These are phyloP conservation scores for Pneumocystis sp. DNA, from an alignment of 1,139 yeast genomes.

Conservation along the genomic window DNA sequence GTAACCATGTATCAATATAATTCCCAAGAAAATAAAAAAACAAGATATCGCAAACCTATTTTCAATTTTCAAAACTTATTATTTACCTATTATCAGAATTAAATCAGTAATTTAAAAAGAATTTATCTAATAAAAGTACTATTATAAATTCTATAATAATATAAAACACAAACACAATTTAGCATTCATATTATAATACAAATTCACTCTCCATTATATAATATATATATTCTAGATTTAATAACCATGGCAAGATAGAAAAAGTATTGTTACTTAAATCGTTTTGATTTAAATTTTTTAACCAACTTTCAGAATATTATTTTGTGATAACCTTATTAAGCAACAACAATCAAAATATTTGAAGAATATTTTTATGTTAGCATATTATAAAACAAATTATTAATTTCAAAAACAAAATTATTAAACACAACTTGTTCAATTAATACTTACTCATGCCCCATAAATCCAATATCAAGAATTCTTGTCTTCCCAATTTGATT, in stretches of 20 bases:
- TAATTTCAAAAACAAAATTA: neutral
- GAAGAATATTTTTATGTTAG: neutral
- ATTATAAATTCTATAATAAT: neutral
- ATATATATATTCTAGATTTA: neutral
- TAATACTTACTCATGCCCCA: neutral
- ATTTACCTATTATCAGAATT: neutral
- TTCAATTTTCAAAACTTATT: neutral
- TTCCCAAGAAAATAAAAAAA: neutral
- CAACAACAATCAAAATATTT: slow-evolving; percentile 14
- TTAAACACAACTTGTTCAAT: neutral
- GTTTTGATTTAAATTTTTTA: slow-evolving; percentile 15
- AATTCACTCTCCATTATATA: neutral
- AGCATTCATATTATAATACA: neutral
- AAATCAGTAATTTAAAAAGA: neutral
- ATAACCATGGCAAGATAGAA: neutral
- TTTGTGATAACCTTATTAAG: slow-evolving; percentile 14
- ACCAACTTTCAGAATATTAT: slow-evolving; percentile 16
- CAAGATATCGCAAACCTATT: neutral
- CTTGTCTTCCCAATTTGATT: neutral
- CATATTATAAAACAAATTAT: neutral
- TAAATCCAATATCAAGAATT: slow-evolving; percentile 2
- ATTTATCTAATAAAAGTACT: neutral
- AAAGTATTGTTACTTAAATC: neutral
- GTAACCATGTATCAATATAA: neutral
- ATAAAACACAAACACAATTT: neutral